These are phyloP conservation scores for Cetradonia linearis DNA, from an alignment of 495 filamentous ascomycete species.

Conservation along the genomic window DNA sequence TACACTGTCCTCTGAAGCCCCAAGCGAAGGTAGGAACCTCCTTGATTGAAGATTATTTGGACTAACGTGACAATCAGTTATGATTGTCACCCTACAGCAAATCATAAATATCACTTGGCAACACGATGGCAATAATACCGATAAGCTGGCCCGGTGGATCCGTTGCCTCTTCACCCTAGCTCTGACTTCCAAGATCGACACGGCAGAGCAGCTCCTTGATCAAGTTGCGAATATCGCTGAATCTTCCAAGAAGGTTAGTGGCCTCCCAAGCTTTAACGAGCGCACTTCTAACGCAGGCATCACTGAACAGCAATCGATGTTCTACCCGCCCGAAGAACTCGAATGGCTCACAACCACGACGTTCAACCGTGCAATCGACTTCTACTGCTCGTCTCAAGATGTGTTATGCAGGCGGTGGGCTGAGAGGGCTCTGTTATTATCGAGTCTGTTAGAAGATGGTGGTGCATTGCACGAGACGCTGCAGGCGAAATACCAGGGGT, in stretches of 20 bases:
- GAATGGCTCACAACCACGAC: constrained; percentile 64
- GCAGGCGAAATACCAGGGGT: constrained; percentile 41
- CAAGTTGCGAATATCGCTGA: constrained; percentile 44
- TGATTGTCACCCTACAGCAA: constrained; percentile 41
- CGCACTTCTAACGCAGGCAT: background rate
- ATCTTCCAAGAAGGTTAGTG: constrained; percentile 25
- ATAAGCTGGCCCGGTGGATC: constrained; percentile 58
- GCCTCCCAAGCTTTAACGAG: background rate
- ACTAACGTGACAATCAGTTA: constrained; percentile 19
- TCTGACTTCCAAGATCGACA: constrained; percentile 31
- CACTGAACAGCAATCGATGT: constrained; percentile 19
- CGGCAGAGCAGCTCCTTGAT: constrained; percentile 45
- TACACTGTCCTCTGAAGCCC: constrained; percentile 45
- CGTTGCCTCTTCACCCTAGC: constrained; percentile 61
- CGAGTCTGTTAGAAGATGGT: constrained; percentile 44
- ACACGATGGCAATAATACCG: constrained; percentile 40
- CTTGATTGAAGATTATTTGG: background rate
- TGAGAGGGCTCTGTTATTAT: constrained; percentile 52
- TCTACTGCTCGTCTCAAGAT: constrained; percentile 48
- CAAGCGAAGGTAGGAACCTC: constrained; percentile 30
- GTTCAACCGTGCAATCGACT: constrained; percentile 71
- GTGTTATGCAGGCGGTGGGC: constrained; percentile 54
- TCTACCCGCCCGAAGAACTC: constrained; percentile 61
- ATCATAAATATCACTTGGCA: constrained; percentile 55
- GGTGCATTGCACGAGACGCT: constrained; percentile 43